A percentile compares a stretch with the other conserved stretches of the same genome.
These are phyloP conservation scores for Puccinia triticina DNA, from an alignment of 1,284 basidiomycete genomes.

Conservation along the genomic window DNA sequence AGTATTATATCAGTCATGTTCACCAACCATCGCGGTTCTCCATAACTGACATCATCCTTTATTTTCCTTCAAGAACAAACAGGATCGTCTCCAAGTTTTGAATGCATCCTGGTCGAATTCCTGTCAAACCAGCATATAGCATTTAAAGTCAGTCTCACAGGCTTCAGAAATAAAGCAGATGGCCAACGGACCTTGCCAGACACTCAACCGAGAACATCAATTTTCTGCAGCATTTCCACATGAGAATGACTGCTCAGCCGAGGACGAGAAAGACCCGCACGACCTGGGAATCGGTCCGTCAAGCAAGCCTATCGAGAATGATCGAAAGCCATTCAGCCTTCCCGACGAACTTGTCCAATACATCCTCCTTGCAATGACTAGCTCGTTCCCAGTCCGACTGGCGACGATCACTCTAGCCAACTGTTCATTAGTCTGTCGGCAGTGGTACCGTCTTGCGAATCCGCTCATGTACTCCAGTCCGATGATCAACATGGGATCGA, in stretches of 20 bases:
- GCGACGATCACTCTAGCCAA: constrained; percentile 19
- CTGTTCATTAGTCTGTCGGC: constrained; percentile 23
- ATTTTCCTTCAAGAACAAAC: too few species aligned
- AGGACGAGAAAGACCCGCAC: neutral
- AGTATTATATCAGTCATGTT: too few species aligned
- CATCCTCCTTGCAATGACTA: constrained; percentile 9
- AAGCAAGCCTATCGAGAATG: neutral
- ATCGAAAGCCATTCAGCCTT: neutral
- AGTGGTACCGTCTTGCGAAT: constrained; percentile 24
- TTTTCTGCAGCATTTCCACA: neutral
- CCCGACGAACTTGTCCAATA: constrained; percentile 46
- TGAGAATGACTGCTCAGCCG: neutral
- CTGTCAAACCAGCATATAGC: too few species aligned
- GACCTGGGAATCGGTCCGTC: neutral
- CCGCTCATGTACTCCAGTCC: constrained; percentile 25
- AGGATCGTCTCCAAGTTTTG: too few species aligned
- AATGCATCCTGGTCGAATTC: too few species aligned
- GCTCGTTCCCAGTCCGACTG: neutral
- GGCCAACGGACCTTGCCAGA: constrained; percentile 2
- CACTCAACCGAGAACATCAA: neutral
- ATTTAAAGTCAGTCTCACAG: constrained; percentile 4
- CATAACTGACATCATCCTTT: too few species aligned
- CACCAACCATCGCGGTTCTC: too few species aligned
- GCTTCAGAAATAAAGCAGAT: neutral
- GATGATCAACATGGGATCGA: constrained; percentile 47